Base-by-base conservation (phyloP, 371 early-diverging fungal genomes). In the Conidiobolus coronatus region DNA sequence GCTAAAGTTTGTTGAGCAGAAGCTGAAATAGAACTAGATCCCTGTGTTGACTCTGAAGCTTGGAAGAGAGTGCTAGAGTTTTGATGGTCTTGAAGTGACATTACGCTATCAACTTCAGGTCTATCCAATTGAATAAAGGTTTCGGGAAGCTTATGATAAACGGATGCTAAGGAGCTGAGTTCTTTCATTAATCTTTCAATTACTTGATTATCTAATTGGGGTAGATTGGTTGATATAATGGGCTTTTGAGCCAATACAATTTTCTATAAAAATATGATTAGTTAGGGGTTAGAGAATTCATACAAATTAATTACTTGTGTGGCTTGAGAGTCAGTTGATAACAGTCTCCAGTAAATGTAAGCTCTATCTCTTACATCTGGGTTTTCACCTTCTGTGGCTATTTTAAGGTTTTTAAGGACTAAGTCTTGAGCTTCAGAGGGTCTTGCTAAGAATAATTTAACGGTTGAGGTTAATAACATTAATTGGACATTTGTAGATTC, bases 361-460 rank as follows among this genome's bases (percentile, higher is more conserved):
- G 86, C 93, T 43, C 94, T 74, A 55, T 96, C 97, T 33, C 97
- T 70, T 44, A 95, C 68, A 62, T 94, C 95, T 1, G 94, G 90
- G 62, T 87, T 88, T 55, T 91, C 89, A 39, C 81, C 83, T 45
- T 82, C 80, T 0, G 93, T 88, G 1, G 87, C 79, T 35, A 70
- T 77, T 56, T 91, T 84, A 29, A 94, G 69, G 11, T 86, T 71
- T 42, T 76, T 73, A 17, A 84, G 81, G 8, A 93, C 83, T 38
- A 94, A 60, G 12, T 79, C 81, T 66, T 90, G 86, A 21, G 78
- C 83, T 43, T 75, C 77, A n/a, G 71, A 64, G 39, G 94, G 92
- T 34, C 81, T 71, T 57, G 82, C 82, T 56, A 91, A 67, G 54
- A 90, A 92, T 22, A 85, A 59, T 58, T 93, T 95, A 14, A 93